Base-by-base conservation (phyloP, 352 stramenopile species). In the Pythium volutum region DNA sequence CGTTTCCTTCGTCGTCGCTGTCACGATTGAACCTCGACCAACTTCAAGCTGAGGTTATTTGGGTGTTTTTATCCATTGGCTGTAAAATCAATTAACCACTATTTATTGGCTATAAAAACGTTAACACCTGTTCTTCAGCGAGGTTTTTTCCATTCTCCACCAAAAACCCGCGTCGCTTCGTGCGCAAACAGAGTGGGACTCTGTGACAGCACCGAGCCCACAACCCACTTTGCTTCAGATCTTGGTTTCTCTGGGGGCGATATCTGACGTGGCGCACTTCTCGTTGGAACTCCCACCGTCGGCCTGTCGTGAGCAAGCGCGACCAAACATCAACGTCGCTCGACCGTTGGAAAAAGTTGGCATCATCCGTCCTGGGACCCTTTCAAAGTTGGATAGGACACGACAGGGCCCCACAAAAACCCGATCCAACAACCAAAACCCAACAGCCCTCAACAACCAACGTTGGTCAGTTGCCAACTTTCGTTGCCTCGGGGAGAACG, bases 41-140 rank as follows among this genome's bases (percentile, higher is more conserved):
- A 81, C 75, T 87, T 87, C 77, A 89, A 87, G 36, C 18, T 42
- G 26, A 56, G 38, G 52, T 64, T 70, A 38, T 71, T 70, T 59
- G 60, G 41, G 11, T 45, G 18, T 51, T 48, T 16, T 18, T 0
- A 67, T n/a, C n/a, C n/a, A n/a, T 67, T 67, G 53, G 61, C 26
- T 33, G 56, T 23, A 66, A 66, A 23, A 27, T 23, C 18, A 34
- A 36, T 33, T 9, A n/a, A n/a, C n/a, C n/a, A n/a, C n/a, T n/a
- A 38, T 7, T n/a, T 2, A 62, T 62, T 62, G 55, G 55, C 20
- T 42, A 38, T 36, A 59, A 61, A 42, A 31, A 9, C 12, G 0
- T 29, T 23, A 18, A 36, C n/a, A 16, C 16, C 41, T 46, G 22
- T 36, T 52, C 50, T 46, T n/a, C 20, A 0, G 22, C 16, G 46